Conservation (phyloP, 176 grass and related monocot species). For the Hordeum marinum region DNA sequence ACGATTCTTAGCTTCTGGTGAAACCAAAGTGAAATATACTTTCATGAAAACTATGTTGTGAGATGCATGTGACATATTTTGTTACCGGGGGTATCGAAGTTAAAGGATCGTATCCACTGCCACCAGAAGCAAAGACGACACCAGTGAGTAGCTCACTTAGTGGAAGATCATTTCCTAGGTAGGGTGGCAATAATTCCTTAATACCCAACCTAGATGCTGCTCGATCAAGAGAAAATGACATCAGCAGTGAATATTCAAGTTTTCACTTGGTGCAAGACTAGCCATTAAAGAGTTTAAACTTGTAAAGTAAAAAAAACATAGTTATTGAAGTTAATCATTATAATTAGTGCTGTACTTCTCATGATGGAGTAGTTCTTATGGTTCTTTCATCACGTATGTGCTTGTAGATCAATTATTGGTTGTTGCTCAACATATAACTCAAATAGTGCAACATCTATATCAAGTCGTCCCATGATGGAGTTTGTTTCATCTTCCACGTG, state of each 20-base stretch:
- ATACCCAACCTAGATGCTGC: conserved; percentile 12
- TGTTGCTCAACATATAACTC: neutral
- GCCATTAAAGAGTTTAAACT: neutral
- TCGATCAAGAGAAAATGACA: neutral
- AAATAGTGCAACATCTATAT: neutral
- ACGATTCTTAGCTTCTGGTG: neutral
- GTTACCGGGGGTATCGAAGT: conserved; percentile 15
- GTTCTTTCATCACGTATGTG: neutral
- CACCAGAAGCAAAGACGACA: conserved; percentile 33
- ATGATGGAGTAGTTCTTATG: too few species aligned
- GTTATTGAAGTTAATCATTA: too few species aligned
- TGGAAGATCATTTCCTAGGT: neutral
- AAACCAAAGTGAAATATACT: neutral
- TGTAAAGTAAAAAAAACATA: too few species aligned
- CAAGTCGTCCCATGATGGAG: neutral
- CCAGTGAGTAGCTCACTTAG: conserved; percentile 29
- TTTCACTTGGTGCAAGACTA: neutral
- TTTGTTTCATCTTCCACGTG: neutral
- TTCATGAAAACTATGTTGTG: neutral
- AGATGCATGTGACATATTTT: neutral
- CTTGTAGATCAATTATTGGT: neutral
- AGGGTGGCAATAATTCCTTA: conserved; percentile 26
- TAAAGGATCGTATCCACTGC: conserved; percentile 33
- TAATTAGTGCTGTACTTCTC: too few species aligned
- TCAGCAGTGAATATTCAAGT: neutral